These are phyloP conservation scores for Fusarium penzigii DNA, from an alignment of 2,329 filamentous ascomycete species.

Conservation along the genomic window DNA sequence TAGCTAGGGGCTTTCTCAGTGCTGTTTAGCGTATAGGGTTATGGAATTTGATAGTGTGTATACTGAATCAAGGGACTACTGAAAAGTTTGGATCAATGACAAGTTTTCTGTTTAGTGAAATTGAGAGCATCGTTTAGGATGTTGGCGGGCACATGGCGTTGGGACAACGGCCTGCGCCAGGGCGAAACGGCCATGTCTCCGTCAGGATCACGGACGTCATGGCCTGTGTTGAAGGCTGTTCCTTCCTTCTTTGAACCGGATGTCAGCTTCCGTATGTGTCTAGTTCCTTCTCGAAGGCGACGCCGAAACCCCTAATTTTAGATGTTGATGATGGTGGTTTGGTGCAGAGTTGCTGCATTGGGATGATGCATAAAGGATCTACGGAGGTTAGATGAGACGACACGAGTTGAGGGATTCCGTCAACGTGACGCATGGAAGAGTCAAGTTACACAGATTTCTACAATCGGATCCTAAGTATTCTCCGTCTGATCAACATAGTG, in stretches of 20 bases:
- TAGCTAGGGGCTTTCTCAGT: background rate
- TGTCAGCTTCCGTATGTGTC: background rate
- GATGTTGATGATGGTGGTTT: conserved; percentile 2
- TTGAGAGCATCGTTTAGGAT: background rate
- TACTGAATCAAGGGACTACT: background rate
- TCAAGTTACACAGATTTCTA: no score
- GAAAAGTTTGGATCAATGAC: background rate
- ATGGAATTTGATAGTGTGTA: conserved; percentile 10
- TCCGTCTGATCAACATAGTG: no score
- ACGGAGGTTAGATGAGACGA: conserved; percentile 1
- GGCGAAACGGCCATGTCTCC: background rate
- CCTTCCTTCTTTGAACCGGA: background rate
- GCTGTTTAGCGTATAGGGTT: conserved; percentile 8
- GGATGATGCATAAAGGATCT: conserved; percentile 6
- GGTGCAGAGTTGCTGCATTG: conserved; percentile 6
- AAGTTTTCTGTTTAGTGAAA: no score
- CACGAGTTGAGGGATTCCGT: no score
- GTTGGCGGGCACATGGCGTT: conserved; percentile 4
- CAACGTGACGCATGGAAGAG: no score
- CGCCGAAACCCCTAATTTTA: conserved; percentile 6
- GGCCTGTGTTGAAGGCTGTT: conserved; percentile 14
- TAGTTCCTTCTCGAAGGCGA: conserved; percentile 12
- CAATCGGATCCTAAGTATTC: no score
- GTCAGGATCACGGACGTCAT: conserved; percentile 5
- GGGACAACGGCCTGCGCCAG: conserved; percentile 5